Evolutionary conservation across 352 stramenopile species (phyloP), one percentile per base, ranked within the genome.

Genomic region (Phytophthora lateralis): DNA sequence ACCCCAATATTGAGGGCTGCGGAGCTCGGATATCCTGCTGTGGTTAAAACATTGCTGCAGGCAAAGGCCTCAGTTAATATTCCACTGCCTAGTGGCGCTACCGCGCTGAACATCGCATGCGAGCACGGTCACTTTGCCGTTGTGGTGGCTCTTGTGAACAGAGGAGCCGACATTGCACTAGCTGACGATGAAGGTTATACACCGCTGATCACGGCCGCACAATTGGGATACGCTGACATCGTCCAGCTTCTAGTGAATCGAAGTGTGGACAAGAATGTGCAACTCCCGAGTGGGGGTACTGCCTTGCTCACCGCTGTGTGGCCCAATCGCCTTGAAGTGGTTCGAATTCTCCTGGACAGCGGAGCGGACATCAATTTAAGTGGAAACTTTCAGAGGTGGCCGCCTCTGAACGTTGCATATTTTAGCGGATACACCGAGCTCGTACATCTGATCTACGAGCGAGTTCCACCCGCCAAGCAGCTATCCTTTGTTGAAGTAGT

Each of bases 271-370:
- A 26, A 51, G 37, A 34, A 60, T 17, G 26, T 27, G 14, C 27
- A 38, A 12, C 34, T 60, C 14, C 39, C 41, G 3, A 50, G 52
- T 51, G 52, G 52, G 7, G 27, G 52, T 14, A 60, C 39, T 14
- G 52, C 39, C 1, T 39, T 60, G 18, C 38, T 60, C 12, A 60
- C 52, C 3, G 52, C 52, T 14, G 39, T 48, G 6, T 60, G 52
- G 52, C 29, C 51, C 39, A 50, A 43, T 6, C 41, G 52, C 18
- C 27, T 39, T 21, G 39, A 10, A 32, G 39, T 60, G 11, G 41
- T 51, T 46, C 52, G 52, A 41, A 49, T 60, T 35, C 20, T 60
- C 7, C 20, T 60, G n/a, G 52, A 51, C 32, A 60, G 35, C 10
- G 52, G 52, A n/a, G 52, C 52, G 4, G 52, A 60, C 17, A 35